A percentile compares a stretch with the other conserved stretches of the same genome.
These are phyloP conservation scores for Penicillium brasilianum DNA, from an alignment of 2,329 filamentous ascomycete species.

Conservation along the genomic window DNA sequence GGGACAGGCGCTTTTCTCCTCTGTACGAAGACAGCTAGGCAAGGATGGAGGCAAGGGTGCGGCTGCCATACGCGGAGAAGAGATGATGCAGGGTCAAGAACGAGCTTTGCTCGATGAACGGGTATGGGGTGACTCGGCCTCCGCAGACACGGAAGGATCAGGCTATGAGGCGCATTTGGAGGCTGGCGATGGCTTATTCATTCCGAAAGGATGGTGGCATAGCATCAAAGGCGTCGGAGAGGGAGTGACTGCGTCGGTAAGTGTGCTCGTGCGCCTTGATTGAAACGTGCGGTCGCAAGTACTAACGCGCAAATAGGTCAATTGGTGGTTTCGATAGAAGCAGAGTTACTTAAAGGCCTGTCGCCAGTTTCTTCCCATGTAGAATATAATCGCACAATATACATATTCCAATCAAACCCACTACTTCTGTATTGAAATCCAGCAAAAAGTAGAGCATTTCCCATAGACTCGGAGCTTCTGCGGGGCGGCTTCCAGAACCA, in stretches of 20 bases:
- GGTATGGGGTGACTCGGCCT: conserved; percentile 65
- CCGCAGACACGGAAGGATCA: conserved; percentile 29
- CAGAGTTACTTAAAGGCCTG: background rate
- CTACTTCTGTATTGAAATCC: background rate
- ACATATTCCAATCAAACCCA: no score
- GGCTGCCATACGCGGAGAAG: conserved; percentile 70
- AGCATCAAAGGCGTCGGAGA: conserved; percentile 70
- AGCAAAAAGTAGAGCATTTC: background rate
- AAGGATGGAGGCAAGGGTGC: conserved; percentile 39
- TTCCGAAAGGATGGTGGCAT: conserved; percentile 88
- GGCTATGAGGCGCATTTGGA: conserved; percentile 61
- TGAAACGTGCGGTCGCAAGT: conserved; percentile 31
- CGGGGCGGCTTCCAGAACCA: conserved; percentile 23
- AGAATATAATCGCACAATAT: background rate
- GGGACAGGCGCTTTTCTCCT: conserved; percentile 69
- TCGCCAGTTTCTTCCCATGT: no score
- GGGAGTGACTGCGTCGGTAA: conserved; percentile 63
- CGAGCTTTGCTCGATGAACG: conserved; percentile 67
- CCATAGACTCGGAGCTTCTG: background rate
- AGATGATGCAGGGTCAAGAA: conserved; percentile 90
- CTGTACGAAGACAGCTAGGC: conserved; percentile 49
- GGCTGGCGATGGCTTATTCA: conserved; percentile 74
- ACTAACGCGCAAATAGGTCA: conserved; percentile 51
- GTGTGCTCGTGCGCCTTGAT: conserved; percentile 27
- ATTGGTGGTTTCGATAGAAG: conserved; percentile 77